These are phyloP conservation scores for Hygrocybe punicea DNA, from an alignment of 768 basidiomycete species.

Conservation along the genomic window DNA sequence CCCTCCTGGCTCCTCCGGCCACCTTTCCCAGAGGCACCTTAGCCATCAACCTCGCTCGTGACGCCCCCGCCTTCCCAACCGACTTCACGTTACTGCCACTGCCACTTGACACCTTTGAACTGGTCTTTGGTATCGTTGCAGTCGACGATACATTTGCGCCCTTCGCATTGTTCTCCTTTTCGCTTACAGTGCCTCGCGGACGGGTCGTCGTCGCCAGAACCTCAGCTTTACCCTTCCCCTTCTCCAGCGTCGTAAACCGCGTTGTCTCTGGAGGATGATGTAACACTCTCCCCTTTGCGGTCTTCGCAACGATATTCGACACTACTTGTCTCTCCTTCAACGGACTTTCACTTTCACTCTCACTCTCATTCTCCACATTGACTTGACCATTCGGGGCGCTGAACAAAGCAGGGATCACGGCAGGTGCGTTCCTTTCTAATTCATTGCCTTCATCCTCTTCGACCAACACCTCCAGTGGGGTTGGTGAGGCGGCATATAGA, in stretches of 20 bases:
- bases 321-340: slow-evolving; percentile 48
- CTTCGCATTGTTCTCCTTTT: slow-evolving; percentile 38
- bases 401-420: slow-evolving; percentile 17
- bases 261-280: slow-evolving; percentile 27
- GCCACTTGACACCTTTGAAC: no score
- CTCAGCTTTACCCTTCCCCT: slow-evolving; percentile 38
- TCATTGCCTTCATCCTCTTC: slow-evolving; percentile 33
- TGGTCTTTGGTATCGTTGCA: no score
- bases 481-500: slow-evolving; percentile 23
- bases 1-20: slow-evolving; percentile 57
- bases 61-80: no score
- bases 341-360: slow-evolving; percentile 40
- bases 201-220: slow-evolving; percentile 24
- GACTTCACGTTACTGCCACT: background rate
- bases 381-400: slow-evolving; percentile 41
- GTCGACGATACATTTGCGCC: slow-evolving; percentile 14
- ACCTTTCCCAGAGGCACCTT: slow-evolving; percentile 32
- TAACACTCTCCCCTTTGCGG: slow-evolving; percentile 26
- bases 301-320: slow-evolving; percentile 28
- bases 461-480: slow-evolving; percentile 30
- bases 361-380: slow-evolving; percentile 32
- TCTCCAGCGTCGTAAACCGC: slow-evolving; percentile 37
- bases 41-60: slow-evolving; percentile 18
- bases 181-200: slow-evolving; percentile 14
- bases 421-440: slow-evolving; percentile 18